A percentile compares a stretch with the other conserved stretches of the same genome.
These are phyloP conservation scores for Ophiostoma pallidulum DNA, from an alignment of 2,329 filamentous ascomycete genomes.

Conservation along the genomic window DNA sequence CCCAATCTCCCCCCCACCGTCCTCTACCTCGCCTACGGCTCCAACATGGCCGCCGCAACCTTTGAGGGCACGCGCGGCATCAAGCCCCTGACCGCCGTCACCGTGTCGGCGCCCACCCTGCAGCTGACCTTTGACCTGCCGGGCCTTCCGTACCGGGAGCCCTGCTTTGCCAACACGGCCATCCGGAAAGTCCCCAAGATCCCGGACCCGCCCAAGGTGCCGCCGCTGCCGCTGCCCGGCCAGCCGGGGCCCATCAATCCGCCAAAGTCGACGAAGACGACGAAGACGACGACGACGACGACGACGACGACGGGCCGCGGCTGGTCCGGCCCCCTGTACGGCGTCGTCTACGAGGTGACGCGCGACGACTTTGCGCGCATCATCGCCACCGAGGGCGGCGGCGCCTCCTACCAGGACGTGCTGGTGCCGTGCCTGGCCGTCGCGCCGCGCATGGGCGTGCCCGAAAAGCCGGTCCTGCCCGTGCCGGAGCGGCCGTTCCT, in stretches of 20 bases:
- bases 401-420: slow-evolving; percentile 74
- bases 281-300: slow-evolving; percentile 35
- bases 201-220: slow-evolving; percentile 16
- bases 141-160: slow-evolving; percentile 77
- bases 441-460: slow-evolving; percentile 45
- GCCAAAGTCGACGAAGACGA: background rate
- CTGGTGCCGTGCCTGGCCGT: slow-evolving; percentile 69
- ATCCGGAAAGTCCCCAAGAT: slow-evolving; percentile 37
- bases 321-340: slow-evolving; percentile 78
- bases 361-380: slow-evolving; percentile 72
- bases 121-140: slow-evolving; percentile 76
- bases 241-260: background rate
- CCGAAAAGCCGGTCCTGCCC: slow-evolving; percentile 52
- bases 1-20: slow-evolving; percentile 33
- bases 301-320: slow-evolving; percentile 40
- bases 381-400: slow-evolving; percentile 83
- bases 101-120: slow-evolving; percentile 71
- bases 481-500: slow-evolving; percentile 56
- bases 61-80: slow-evolving; percentile 73
- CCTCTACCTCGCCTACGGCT: slow-evolving; percentile 83
- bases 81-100: slow-evolving; percentile 67
- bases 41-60: slow-evolving; percentile 71
- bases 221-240: slow-evolving; percentile 9
- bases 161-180: slow-evolving; percentile 81
- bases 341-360: slow-evolving; percentile 93